Base-by-base conservation (phyloP, 1,284 basidiomycete species). In the Sphaerobolus stellatus region DNA sequence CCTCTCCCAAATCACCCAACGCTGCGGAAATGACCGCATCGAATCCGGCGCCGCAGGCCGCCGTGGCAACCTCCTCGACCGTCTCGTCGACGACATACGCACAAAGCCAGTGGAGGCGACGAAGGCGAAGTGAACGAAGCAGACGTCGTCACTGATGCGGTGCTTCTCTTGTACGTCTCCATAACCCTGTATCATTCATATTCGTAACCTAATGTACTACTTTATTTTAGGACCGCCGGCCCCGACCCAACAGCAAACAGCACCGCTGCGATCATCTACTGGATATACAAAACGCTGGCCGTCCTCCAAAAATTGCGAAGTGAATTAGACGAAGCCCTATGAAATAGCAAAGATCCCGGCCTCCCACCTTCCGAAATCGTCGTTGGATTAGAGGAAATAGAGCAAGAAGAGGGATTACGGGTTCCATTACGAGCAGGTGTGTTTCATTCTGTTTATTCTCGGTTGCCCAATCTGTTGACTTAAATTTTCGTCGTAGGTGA, bases 191-290 rank as follows among this genome's bases (percentile, higher is more conserved):
- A n/a, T n/a, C n/a, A n/a, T n/a, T n/a, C n/a, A n/a, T n/a, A n/a
- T n/a, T n/a, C n/a, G n/a, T n/a, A n/a, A n/a, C n/a, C n/a, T 28
- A 9, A 8, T 6, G 47, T 47, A 5, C 36, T 36, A n/a, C 49
- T 14, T 5, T 24, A 29, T 27, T 28, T 46, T n/a, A 64, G 63
- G 18, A 68, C 68, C 36, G 68, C 69, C 18, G 71, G 71, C 9
- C 70, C 70, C 5, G 69, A 73, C 55, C 69, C 68, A 2, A 69
- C 67, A 3, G 69, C 69, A 13, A 70, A 66, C 54, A 67, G 65
- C 2, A 55, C 61, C 14, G 61, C 65, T 20, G 62, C 61, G 7
- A 64, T 62, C 29, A 56, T 68, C 36, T 61, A 64, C 50, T 54
- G 63, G 16, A 43, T 67, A 16, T 48, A 61, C 40, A 62, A 55